phyloP scores from a whole-genome alignment of 2,329 filamentous ascomycete genomes.

The Colletotrichum paranaense region DNA sequence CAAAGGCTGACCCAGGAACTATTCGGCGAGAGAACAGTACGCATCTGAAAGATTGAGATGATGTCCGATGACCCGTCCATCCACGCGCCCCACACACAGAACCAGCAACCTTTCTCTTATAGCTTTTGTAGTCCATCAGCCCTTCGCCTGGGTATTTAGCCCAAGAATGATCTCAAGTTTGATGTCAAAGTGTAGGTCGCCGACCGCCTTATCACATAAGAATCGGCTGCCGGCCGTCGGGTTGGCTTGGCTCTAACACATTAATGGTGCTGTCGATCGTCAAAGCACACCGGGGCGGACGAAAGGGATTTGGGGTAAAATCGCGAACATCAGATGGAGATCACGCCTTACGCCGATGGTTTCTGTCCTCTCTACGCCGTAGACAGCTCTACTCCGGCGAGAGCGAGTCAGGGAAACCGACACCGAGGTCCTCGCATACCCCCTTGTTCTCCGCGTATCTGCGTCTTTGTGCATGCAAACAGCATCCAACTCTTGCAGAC shows the following conservation, averaged over 20 bases:
- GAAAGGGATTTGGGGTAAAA: not conserved
- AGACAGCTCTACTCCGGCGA: not conserved
- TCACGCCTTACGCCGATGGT: too few species aligned
- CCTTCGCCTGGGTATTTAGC: not conserved
- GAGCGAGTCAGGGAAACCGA: not conserved
- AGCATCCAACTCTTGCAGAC: not conserved
- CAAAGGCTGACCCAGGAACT: not conserved
- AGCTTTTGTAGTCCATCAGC: too few species aligned
- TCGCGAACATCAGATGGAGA: too few species aligned
- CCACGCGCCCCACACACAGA: not conserved
- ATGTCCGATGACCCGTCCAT: not conserved
- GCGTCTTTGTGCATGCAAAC: too few species aligned
- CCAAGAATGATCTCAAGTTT: not conserved
- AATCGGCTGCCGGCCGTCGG: too few species aligned
- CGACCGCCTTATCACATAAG: not conserved
- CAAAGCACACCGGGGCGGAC: not conserved
- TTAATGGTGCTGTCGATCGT: not conserved
- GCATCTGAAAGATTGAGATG: not conserved
- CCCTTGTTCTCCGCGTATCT: not conserved
- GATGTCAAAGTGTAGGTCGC: not conserved
- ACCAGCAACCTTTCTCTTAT: not conserved
- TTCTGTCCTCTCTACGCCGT: not conserved
- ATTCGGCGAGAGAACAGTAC: not conserved
- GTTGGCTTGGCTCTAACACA: not conserved
- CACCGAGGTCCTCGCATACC: not conserved